Evolutionary conservation across 2,329 filamentous ascomycete genomes (phyloP), one percentile per base, ranked within the genome.

Genomic region (Falciphora oryzae): DNA sequence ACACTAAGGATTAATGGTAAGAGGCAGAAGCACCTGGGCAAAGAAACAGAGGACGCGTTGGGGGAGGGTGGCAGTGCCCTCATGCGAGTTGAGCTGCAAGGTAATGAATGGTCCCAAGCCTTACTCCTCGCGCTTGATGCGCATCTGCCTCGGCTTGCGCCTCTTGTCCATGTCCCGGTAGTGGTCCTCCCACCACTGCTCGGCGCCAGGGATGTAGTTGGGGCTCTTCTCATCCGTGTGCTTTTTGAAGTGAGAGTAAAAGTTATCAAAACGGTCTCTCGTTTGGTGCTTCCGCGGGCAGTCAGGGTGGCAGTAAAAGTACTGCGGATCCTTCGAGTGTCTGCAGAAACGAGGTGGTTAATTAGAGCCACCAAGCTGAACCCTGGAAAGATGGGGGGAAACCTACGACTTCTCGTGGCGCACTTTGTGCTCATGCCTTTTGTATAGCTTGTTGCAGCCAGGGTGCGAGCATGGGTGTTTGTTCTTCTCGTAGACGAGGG

Each of bases 231-330:
- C n/a, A n/a, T 25, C n/a, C 25, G 31, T 61, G 59, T 61, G 59
- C 32, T 61, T 61, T 29, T 63, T 63, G 53, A 63, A 31, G 27
- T 63, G 61, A 5, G 31, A 57, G 25, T 32, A n/a, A 28, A 57
- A 57, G 53, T 35, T 63, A 27, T 63, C 44, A 6, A 61, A 44
- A 11, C 59, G 59, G 31, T 32, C 27, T 27, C 38, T 35, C 4
- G 38, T 38, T 11, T 38, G 32, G 59, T 61, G 59, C 44, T 53
- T 53, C 7, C 44, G 44, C 4, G 44, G 22, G 44, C 44, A 53
- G 44, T 25, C n/a, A 11, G 44, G 44, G n/a, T 53, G 44, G 22
- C 44, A 53, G 44, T 22, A 25, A 25, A 53, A 53, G 44, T 53
- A 53, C 22, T 14, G 44, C 38, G 14, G 14, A 22, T 25, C 22